phyloP scores from a whole-genome alignment of 345 rosid genomes.

The Passiflora organensis region DNA sequence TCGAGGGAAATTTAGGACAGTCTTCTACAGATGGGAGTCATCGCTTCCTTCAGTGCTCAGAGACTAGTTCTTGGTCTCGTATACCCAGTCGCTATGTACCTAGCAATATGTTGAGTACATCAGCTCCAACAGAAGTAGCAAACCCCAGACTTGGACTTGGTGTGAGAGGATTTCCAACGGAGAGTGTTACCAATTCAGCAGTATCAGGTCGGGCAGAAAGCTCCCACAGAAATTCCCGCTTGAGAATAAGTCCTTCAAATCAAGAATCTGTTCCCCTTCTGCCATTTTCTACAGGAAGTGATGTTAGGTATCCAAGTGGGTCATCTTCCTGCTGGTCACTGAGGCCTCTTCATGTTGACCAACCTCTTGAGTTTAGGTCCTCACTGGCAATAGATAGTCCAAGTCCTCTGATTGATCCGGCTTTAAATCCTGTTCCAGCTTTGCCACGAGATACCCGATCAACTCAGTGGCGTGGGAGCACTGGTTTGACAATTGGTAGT shows the following conservation, averaged over 20 bases:
- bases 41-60: constrained; percentile 49
- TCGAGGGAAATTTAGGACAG: constrained; percentile 58
- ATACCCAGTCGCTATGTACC: constrained; percentile 28
- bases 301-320: constrained; percentile 35
- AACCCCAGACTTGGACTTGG: constrained; percentile 45
- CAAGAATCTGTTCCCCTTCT: constrained; percentile 37
- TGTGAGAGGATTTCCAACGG: constrained; percentile 38
- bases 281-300: constrained; percentile 43
- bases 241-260: constrained; percentile 48
- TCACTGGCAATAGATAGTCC: constrained; percentile 30
- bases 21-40: constrained; percentile 52
- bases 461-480: constrained; percentile 48
- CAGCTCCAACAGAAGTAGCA: constrained; percentile 37
- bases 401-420: constrained; percentile 32
- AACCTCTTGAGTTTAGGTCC: constrained; percentile 39
- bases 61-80: constrained; percentile 43
- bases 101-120: constrained; percentile 34
- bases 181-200: constrained; percentile 30
- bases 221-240: constrained; percentile 52
- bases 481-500: constrained; percentile 37
- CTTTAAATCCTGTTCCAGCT: constrained; percentile 39
- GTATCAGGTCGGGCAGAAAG: constrained; percentile 34
- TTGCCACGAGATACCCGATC: constrained; percentile 47
- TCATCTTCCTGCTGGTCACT: constrained; percentile 40
- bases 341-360: constrained; percentile 41